These are phyloP conservation scores for Aspergillus taichungensis DNA, from an alignment of 495 filamentous ascomycete species.

Conservation along the genomic window DNA sequence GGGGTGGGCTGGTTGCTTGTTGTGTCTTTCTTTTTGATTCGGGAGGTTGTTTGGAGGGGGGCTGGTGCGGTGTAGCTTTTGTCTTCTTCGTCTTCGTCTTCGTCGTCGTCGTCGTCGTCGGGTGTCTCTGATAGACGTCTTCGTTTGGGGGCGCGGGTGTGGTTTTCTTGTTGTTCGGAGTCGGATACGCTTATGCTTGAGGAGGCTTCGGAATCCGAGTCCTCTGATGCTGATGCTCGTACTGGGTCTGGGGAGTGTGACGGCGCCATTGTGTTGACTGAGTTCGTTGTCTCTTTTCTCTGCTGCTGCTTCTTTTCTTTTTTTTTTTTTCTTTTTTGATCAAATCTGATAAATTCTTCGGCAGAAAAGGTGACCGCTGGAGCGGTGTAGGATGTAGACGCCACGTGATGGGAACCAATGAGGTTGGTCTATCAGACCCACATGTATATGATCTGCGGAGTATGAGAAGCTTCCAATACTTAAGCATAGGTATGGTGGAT, in stretches of 20 bases:
- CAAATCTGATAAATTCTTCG: constrained; percentile 24
- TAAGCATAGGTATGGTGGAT: too few species aligned
- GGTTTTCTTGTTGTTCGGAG: neutral
- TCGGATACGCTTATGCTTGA: too few species aligned
- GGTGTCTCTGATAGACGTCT: constrained; percentile 37
- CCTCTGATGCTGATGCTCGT: constrained; percentile 9
- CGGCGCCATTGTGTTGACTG: constrained; percentile 22
- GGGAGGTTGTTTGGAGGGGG: constrained; percentile 35
- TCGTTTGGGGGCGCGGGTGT: constrained; percentile 31
- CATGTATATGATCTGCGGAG: too few species aligned
- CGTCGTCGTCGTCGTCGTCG: constrained; percentile 24
- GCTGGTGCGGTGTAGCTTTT: constrained; percentile 15
- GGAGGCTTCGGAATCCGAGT: neutral
- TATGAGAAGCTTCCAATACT: too few species aligned
- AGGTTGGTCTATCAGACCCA: too few species aligned
- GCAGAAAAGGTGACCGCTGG: constrained; percentile 32
- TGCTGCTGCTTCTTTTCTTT: neutral
- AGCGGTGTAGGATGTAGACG: neutral
- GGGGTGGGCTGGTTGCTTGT: constrained; percentile 11
- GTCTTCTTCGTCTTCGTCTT: neutral
- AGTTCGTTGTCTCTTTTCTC: too few species aligned
- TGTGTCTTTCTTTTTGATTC: constrained; percentile 37
- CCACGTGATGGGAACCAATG: too few species aligned
- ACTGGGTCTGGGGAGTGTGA: constrained; percentile 15
- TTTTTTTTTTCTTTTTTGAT: neutral